These are phyloP conservation scores for Castanea crenata DNA, from an alignment of 306 rosid species.

Conservation along the genomic window DNA sequence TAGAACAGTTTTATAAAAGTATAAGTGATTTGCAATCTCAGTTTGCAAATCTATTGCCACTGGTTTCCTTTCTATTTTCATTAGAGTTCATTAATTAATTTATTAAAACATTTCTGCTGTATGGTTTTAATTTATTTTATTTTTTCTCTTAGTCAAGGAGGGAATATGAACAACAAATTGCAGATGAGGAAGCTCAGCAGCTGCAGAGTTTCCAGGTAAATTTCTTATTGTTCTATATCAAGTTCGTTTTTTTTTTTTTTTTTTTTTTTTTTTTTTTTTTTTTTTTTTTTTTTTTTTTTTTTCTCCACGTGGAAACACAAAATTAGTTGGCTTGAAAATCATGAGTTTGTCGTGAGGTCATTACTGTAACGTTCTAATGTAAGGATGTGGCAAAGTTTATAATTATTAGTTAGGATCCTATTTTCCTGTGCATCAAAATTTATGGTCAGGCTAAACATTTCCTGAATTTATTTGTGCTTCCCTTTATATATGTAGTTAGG, in stretches of 20 bases:
- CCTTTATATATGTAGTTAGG: not conserved
- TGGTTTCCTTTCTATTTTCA: not conserved
- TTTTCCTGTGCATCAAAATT: not conserved
- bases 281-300: not conserved
- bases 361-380: not conserved
- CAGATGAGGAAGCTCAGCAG: constrained; percentile 70
- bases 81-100: not conserved
- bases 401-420: not conserved
- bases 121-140: not conserved
- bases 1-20: not conserved
- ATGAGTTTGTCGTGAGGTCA: constrained; percentile 6
- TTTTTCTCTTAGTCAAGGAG: constrained; percentile 54
- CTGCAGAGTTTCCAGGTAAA: constrained; percentile 73
- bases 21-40: not conserved
- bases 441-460: not conserved
- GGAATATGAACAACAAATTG: constrained; percentile 76
- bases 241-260: no score
- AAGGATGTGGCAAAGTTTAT: not conserved
- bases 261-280: no score
- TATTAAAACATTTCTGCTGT: no score
- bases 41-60: not conserved
- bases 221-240: constrained; percentile 6
- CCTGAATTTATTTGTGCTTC: not conserved
- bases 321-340: not conserved
- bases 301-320: not conserved